These are phyloP conservation scores for Penicillium sp. DNA, from an alignment of 2,329 filamentous ascomycete genomes.

Conservation along the genomic window DNA sequence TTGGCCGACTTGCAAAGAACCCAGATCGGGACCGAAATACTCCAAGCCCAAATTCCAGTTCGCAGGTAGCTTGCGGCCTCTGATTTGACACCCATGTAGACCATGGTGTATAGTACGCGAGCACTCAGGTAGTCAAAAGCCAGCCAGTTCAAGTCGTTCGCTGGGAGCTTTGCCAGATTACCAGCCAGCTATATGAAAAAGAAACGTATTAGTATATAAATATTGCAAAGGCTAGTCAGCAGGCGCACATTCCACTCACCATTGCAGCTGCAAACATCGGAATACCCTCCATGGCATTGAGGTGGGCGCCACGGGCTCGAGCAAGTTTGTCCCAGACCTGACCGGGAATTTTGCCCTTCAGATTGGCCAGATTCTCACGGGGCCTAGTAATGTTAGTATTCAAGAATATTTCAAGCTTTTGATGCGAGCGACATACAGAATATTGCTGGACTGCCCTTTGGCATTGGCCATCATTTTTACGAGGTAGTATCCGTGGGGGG, in stretches of 20 bases:
- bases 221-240: background rate
- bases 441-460: slow-evolving; percentile 32
- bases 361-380: slow-evolving; percentile 33
- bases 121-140: slow-evolving; percentile 36
- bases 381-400: slow-evolving; percentile 24
- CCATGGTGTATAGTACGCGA: slow-evolving; percentile 36
- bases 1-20: slow-evolving; percentile 35
- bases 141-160: slow-evolving; percentile 35
- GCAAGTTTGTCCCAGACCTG: slow-evolving; percentile 28
- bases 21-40: slow-evolving; percentile 36
- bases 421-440: slow-evolving; percentile 17
- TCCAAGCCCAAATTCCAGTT: slow-evolving; percentile 37
- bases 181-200: slow-evolving; percentile 30
- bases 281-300: slow-evolving; percentile 39
- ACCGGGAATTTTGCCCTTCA: slow-evolving; percentile 31
- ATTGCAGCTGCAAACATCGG: slow-evolving; percentile 41
- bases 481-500: slow-evolving; percentile 35
- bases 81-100: slow-evolving; percentile 37
- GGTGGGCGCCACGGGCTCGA: slow-evolving; percentile 34
- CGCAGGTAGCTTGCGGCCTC: slow-evolving; percentile 37
- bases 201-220: background rate
- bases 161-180: slow-evolving; percentile 35
- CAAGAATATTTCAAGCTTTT: background rate
- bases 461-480: slow-evolving; percentile 35
- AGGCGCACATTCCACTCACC: slow-evolving; percentile 6